Base-by-base conservation (phyloP, 2,329 filamentous ascomycete species). In the Thyridium curvatum region DNA sequence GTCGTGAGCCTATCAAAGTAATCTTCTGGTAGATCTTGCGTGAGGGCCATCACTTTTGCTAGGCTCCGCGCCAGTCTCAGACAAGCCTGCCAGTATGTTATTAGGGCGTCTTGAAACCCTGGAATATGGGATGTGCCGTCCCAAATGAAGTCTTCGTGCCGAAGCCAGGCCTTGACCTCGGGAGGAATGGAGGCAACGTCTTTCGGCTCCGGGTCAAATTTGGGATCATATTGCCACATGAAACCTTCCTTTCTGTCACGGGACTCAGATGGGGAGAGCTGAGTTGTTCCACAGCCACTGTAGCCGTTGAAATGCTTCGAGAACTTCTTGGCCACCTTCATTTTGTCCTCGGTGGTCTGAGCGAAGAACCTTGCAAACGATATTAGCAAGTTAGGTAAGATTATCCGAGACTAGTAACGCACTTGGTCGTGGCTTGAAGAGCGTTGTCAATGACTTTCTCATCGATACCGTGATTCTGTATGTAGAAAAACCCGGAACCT, bases 1-100 rank as follows among this genome's bases (percentile, higher is more conserved):
- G 48, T 48, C 5, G 69, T 56, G 44, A 65, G 65, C 16, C 58
- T 40, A 8, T 59, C 54, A 46, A 71, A 70, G 51, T 62, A 64
- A 31, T 39, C 30, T 41, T 51, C 49, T 7, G 42, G 39, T 28
- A 48, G 42, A 18, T 46, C 46, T 5, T 51, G 44, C 2, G 49
- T 46, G 16, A 48, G 41, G 10, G 51, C 51, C 31, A 53, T 41
- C 15, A 51, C 41, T 9, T 45, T 42, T 12, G 51, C 45, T 8
- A 54, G 43, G 10, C 46, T 32, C n/a, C 45, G 41, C 7, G 50
- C 40, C 36, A 50, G 45, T 35, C 28, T 37, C 31, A 52, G 41
- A 31, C 46, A 47, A 36, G 41, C 32, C 39, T 38, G 43, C 52
- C 52, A 54, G 41, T 52, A 54, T 28, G 31, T 42, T 2, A 53